These are phyloP conservation scores for Pedinophyceae sp. DNA, from an alignment of 139 green algal genomes.

Conservation along the genomic window DNA sequence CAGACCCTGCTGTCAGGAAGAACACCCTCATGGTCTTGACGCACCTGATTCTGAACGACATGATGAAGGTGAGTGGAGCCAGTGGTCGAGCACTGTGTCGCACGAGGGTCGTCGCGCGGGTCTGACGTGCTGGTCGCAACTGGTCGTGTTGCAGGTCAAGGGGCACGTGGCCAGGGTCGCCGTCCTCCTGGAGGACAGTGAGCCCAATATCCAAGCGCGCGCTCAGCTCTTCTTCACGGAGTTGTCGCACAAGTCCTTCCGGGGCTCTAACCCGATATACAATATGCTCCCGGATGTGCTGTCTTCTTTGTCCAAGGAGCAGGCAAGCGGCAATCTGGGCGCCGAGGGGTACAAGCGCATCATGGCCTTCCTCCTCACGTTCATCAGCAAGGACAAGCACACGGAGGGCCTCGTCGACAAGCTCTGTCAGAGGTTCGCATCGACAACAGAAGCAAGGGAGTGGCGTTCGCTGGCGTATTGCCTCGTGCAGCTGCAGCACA, in stretches of 20 bases:
- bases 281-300: conserved; percentile 90
- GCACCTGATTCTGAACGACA: conserved; percentile 91
- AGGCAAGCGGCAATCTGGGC: background rate
- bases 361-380: conserved; percentile 42
- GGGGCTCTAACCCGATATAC: conserved; percentile 66
- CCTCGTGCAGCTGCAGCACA: conserved; percentile 38
- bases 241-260: conserved; percentile 50
- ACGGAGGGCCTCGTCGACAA: conserved; percentile 55
- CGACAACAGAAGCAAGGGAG: conserved; percentile 17
- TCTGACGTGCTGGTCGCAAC: background rate
- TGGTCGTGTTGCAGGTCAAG: too few relatives aligned
- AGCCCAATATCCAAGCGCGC: conserved; percentile 29
- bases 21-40: conserved; percentile 72
- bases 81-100: background rate
- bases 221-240: conserved; percentile 68
- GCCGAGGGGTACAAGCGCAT: conserved; percentile 3
- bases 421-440: conserved; percentile 44
- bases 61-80: conserved; percentile 81
- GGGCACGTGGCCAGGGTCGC: conserved; percentile 72
- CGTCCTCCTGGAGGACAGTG: conserved; percentile 47
- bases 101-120: background rate
- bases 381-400: conserved; percentile 76
- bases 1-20: conserved; percentile 7
- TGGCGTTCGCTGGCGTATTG: conserved; percentile 52
- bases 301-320: conserved; percentile 33